Evolutionary conservation across 805 yeast species (phyloP).

Genomic region (Sugiyamaella chiloensis): DNA sequence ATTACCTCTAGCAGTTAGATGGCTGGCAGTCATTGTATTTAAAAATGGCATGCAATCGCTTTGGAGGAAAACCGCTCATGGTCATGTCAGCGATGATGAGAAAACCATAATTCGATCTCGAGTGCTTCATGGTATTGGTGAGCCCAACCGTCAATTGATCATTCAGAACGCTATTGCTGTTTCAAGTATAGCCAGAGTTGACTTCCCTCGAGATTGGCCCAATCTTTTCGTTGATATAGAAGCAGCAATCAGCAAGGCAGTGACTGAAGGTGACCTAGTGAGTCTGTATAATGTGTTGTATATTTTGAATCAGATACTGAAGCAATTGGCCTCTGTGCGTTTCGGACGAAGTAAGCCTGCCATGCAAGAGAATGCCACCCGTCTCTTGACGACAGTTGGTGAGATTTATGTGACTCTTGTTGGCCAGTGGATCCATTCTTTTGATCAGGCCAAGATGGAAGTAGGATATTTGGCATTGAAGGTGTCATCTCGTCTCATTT

Average conservation of each 20-base stretch:
- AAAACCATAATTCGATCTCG: slow-evolving; percentile 58
- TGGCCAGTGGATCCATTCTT: slow-evolving; percentile 49
- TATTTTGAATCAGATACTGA: slow-evolving; percentile 74
- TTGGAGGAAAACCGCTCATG: slow-evolving; percentile 62
- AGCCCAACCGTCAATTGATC: slow-evolving; percentile 68
- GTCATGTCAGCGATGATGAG: slow-evolving; percentile 50
- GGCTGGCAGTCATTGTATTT: slow-evolving; percentile 84
- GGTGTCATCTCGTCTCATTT: slow-evolving; percentile 65
- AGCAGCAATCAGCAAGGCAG: slow-evolving; percentile 36
- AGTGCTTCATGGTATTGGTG: slow-evolving; percentile 58
- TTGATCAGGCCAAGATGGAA: slow-evolving; percentile 55
- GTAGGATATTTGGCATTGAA: slow-evolving; percentile 77
- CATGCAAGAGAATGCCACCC: slow-evolving; percentile 67
- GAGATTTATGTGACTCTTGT: slow-evolving; percentile 59
- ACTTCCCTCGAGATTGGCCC: slow-evolving; percentile 89
- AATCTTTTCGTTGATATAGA: slow-evolving; percentile 60
- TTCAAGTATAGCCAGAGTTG: slow-evolving; percentile 73
- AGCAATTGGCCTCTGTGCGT: slow-evolving; percentile 67
- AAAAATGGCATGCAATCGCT: slow-evolving; percentile 82
- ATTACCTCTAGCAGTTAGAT: slow-evolving; percentile 63
- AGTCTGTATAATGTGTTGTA: slow-evolving; percentile 60
- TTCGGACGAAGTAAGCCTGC: slow-evolving; percentile 81
- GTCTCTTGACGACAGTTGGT: slow-evolving; percentile 56
- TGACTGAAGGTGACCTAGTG: slow-evolving; percentile 26
- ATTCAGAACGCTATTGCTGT: slow-evolving; percentile 84